phyloP scores from a whole-genome alignment of 306 rosid genomes.

The Nissolia schottii region DNA sequence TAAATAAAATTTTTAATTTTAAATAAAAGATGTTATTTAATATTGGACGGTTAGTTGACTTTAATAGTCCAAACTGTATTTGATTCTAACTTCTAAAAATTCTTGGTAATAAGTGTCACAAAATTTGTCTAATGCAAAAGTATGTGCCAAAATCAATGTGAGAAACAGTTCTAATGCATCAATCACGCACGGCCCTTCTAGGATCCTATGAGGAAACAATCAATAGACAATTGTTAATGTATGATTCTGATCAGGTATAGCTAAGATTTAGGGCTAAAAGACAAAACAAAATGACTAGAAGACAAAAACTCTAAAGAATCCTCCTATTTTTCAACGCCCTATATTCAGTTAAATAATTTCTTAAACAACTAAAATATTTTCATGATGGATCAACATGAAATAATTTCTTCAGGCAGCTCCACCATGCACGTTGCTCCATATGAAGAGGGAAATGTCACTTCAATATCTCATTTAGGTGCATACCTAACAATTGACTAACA shows the following conservation, averaged over 20 bases:
- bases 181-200: background rate
- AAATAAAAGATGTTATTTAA: too few species aligned
- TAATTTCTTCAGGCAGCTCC: background rate
- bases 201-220: constrained; percentile 11
- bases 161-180: background rate
- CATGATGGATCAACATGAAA: background rate
- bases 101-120: background rate
- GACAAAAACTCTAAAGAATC: background rate
- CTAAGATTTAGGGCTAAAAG: background rate
- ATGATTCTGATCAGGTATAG: background rate
- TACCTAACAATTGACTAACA: too few species aligned
- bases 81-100: background rate
- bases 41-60: too few species aligned
- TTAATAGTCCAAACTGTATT: background rate
- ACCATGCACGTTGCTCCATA: too few species aligned
- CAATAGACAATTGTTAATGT: background rate
- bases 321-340: background rate
- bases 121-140: background rate
- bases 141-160: background rate
- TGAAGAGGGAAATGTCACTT: too few species aligned
- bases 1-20: too few species aligned
- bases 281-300: background rate
- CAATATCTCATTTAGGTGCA: too few species aligned
- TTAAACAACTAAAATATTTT: background rate
- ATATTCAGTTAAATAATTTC: background rate